phyloP scores from a whole-genome alignment of 352 stramenopile species.

The Globisporangium megalacanthum region DNA sequence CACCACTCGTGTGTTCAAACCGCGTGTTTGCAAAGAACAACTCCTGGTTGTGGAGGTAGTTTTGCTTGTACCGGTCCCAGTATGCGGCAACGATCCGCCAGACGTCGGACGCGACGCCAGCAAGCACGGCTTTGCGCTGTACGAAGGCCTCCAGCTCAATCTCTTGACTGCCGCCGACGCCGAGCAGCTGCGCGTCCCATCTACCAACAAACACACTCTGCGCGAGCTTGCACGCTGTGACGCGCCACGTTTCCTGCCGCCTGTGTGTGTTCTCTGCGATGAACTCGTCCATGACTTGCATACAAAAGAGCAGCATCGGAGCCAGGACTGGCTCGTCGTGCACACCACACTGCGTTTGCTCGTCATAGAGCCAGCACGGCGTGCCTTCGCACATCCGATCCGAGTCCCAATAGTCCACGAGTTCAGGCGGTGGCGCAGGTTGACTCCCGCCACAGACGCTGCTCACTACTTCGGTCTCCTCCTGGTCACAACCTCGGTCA shows the following conservation, averaged over 20 bases:
- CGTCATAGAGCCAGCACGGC: constrained; percentile 49
- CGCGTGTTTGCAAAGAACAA: constrained; percentile 42
- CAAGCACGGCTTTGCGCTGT: constrained; percentile 20
- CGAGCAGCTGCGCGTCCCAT: constrained; percentile 40
- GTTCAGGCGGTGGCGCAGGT: constrained; percentile 14
- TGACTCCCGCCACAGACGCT: constrained; percentile 13
- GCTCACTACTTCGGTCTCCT: constrained; percentile 22
- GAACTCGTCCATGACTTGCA: constrained; percentile 73
- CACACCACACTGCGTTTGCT: constrained; percentile 33
- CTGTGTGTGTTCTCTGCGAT: constrained; percentile 33
- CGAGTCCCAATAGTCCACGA: constrained; percentile 63
- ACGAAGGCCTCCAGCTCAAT: constrained; percentile 35
- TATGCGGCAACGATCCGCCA: constrained; percentile 56
- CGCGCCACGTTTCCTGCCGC: constrained; percentile 28
- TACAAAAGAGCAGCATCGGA: constrained; percentile 68
- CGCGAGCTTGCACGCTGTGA: constrained; percentile 46
- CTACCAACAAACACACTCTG: constrained; percentile 45
- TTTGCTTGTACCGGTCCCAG: constrained; percentile 55
- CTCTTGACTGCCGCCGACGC: constrained; percentile 5
- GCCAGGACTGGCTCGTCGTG: constrained; percentile 28
- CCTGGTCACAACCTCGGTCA: not conserved
- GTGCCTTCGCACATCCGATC: constrained; percentile 60
- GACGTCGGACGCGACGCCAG: constrained; percentile 44
- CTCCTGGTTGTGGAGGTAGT: constrained; percentile 61
- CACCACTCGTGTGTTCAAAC: not conserved